These are phyloP conservation scores for Tolypocladium tropicale DNA, from an alignment of 2,329 filamentous ascomycete species.

Conservation along the genomic window DNA sequence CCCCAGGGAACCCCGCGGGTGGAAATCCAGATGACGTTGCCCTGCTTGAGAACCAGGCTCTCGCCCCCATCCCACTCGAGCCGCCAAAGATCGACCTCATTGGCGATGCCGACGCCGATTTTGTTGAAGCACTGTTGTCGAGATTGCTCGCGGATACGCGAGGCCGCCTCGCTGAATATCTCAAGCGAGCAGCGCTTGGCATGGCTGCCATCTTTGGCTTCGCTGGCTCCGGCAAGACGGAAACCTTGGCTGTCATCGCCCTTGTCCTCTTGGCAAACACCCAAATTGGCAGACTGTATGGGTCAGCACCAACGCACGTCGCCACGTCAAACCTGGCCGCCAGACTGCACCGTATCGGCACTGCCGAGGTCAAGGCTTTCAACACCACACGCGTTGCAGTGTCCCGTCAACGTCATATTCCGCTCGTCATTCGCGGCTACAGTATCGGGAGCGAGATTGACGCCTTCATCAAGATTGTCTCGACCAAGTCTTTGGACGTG, in stretches of 20 bases:
- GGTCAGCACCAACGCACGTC: neutral
- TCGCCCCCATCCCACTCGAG: neutral
- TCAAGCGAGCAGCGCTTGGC: neutral
- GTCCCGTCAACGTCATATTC: neutral
- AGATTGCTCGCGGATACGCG: neutral
- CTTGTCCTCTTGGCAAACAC: neutral
- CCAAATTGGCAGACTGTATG: neutral
- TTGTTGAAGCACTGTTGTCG: neutral
- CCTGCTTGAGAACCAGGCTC: neutral
- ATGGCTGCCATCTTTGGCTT: neutral
- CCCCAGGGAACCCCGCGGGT: no score
- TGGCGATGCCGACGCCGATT: neutral
- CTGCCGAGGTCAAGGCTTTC: neutral
- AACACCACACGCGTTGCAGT: neutral
- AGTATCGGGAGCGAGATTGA: neutral
- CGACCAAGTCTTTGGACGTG: neutral
- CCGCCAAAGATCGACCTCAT: neutral
- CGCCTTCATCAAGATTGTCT: neutral
- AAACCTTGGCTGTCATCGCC: neutral
- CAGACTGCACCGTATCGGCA: neutral
- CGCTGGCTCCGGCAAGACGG: neutral
- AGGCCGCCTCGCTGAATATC: neutral
- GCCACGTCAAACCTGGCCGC: neutral
- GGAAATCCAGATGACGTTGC: neutral
- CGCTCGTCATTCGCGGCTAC: neutral